A percentile compares a stretch with the other conserved stretches of the same genome.
These are phyloP conservation scores for Boletus rubropictus DNA, from an alignment of 768 basidiomycete species.

Conservation along the genomic window DNA sequence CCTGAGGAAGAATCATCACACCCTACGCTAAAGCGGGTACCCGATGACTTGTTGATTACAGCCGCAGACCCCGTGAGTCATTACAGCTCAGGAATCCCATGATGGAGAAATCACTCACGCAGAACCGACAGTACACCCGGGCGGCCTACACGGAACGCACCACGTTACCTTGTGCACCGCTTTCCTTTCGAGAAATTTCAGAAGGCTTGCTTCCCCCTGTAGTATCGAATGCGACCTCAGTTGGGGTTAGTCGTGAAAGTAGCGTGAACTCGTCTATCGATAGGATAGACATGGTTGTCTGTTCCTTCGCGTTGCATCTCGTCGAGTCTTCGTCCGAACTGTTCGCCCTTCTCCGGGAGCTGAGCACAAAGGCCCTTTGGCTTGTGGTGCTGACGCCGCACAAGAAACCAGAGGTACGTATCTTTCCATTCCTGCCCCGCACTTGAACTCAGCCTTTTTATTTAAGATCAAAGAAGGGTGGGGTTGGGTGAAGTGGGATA, in stretches of 20 bases:
- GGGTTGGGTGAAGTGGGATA: constrained; percentile 63
- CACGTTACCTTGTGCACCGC: constrained; percentile 45
- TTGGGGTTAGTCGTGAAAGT: not conserved
- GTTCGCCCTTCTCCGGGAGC: constrained; percentile 58
- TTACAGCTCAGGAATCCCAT: not conserved
- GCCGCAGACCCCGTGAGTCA: constrained; percentile 26
- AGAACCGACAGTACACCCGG: constrained; percentile 46
- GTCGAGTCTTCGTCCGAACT: constrained; percentile 55
- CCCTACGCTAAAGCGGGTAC: constrained; percentile 1
- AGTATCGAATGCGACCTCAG: constrained; percentile 8
- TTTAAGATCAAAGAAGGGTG: constrained; percentile 57
- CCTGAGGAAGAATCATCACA: not conserved
- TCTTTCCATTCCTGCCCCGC: not conserved
- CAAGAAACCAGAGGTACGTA: constrained; percentile 64
- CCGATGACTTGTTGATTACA: constrained; percentile 15
- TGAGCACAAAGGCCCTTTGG: constrained; percentile 58
- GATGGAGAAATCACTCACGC: constrained; percentile 10
- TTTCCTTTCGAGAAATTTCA: constrained; percentile 61
- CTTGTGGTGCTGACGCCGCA: constrained; percentile 67
- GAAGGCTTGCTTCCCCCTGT: constrained; percentile 45
- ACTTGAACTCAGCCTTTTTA: not conserved
- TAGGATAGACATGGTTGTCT: constrained; percentile 56
- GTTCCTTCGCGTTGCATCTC: constrained; percentile 73
- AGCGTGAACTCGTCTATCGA: not conserved
- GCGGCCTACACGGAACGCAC: constrained; percentile 55